Evolutionary conservation across 1,139 yeast species (phyloP).

Genomic region (Pichia cactophila): DNA sequence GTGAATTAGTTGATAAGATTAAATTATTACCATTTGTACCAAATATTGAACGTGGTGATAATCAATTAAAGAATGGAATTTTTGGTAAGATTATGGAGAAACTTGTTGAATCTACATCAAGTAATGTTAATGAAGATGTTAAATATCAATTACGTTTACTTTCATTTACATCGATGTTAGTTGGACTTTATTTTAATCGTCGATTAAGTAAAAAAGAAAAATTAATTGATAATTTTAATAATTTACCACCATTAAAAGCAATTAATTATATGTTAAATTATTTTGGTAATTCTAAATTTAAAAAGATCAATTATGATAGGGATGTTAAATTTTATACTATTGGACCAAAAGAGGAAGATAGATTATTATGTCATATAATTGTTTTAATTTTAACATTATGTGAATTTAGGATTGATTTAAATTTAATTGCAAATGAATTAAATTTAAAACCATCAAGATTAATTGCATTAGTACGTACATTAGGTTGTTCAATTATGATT

Average conservation of each 20-base stretch:
- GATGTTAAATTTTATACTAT: constrained; percentile 64
- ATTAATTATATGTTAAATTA: constrained; percentile 49
- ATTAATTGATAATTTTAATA: constrained; percentile 53
- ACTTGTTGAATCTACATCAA: constrained; percentile 1
- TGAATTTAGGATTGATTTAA: constrained; percentile 64
- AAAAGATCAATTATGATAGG: constrained; percentile 55
- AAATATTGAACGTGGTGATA: constrained; percentile 8
- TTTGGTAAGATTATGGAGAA: constrained; percentile 6
- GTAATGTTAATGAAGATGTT: constrained; percentile 3
- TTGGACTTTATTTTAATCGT: constrained; percentile 74
- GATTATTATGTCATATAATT: constrained; percentile 69
- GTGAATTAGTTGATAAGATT: constrained; percentile 26
- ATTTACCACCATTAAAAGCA: constrained; percentile 69
- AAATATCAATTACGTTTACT: constrained; percentile 48
- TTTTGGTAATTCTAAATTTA: constrained; percentile 29
- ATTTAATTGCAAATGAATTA: constrained; percentile 80
- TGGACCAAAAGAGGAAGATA: constrained; percentile 85
- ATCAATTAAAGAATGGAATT: constrained; percentile 7
- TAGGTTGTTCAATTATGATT: constrained; percentile 75
- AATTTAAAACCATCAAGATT: constrained; percentile 74
- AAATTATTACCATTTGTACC: constrained; percentile 56
- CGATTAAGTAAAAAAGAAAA: constrained; percentile 55
- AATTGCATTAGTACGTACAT: constrained; percentile 60
- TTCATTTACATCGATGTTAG: constrained; percentile 68
- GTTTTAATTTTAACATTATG: constrained; percentile 70